Percentiles rank a stretch among this genome's conserved stretches.
phyloP scores from a whole-genome alignment of 805 yeast genomes.

The Lachancea cidri region DNA sequence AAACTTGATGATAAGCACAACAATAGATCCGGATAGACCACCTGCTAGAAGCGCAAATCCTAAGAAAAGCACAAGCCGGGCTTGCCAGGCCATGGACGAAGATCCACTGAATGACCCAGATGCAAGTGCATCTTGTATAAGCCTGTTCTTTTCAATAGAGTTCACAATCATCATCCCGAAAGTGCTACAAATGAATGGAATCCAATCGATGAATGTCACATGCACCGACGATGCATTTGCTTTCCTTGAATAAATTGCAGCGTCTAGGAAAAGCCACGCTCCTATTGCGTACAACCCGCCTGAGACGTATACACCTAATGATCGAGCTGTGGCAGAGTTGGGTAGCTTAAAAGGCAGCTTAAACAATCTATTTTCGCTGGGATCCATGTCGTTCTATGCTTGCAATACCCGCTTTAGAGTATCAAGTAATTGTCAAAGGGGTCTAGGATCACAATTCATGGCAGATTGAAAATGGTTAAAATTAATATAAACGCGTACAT shows the following conservation, averaged over 20 bases:
- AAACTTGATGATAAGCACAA: slow-evolving; percentile 81
- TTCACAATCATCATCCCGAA: slow-evolving; percentile 79
- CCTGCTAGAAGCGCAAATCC: slow-evolving; percentile 94
- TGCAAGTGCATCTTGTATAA: slow-evolving; percentile 36
- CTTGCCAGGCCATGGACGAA: slow-evolving; percentile 80
- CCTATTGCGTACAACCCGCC: slow-evolving; percentile 81
- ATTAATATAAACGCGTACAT: no score
- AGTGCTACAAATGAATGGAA: slow-evolving; percentile 84
- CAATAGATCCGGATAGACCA: slow-evolving; percentile 87
- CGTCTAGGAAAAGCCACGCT: slow-evolving; percentile 84
- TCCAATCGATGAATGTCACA: slow-evolving; percentile 91
- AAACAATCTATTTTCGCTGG: slow-evolving; percentile 50
- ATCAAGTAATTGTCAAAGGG: no score
- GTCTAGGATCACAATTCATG: no score
- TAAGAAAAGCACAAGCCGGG: slow-evolving; percentile 79
- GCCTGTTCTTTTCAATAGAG: slow-evolving; percentile 40
- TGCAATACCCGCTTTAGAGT: no score
- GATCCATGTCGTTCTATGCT: no score
- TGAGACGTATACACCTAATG: slow-evolving; percentile 70
- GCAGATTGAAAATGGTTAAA: no score
- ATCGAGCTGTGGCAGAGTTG: slow-evolving; percentile 62
- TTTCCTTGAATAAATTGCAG: slow-evolving; percentile 78
- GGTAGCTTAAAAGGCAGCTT: slow-evolving; percentile 65
- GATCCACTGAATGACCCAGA: slow-evolving; percentile 32
- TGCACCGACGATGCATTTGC: slow-evolving; percentile 84